phyloP scores from a whole-genome alignment of 768 basidiomycete species.

The Russula olivacea region DNA sequence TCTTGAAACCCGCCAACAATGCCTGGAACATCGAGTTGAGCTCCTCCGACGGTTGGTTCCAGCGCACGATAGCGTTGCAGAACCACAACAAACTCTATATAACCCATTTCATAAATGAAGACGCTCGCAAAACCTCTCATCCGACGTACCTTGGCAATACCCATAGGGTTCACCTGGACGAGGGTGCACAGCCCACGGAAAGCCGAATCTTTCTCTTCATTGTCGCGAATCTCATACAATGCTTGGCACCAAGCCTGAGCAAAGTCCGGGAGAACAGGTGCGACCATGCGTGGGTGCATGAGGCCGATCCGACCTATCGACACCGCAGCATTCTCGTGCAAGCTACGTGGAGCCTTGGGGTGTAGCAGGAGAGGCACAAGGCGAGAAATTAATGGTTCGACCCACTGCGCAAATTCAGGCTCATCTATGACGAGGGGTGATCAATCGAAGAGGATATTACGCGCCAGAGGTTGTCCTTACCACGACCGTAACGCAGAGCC shows the following conservation, averaged over 20 bases:
- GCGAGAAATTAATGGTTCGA: constrained; percentile 76
- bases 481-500: constrained; percentile 82
- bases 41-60: constrained; percentile 88
- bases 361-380: constrained; percentile 91
- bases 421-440: constrained; percentile 45
- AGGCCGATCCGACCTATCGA: constrained; percentile 95
- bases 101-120: constrained; percentile 30
- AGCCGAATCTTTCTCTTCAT: constrained; percentile 98
- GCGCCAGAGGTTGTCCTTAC: constrained; percentile 37
- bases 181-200: constrained; percentile 96
- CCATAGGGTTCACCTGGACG: constrained; percentile 89
- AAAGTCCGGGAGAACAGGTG: constrained; percentile 84
- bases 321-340: constrained; percentile 97
- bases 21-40: constrained; percentile 92
- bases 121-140: not conserved
- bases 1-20: constrained; percentile 84
- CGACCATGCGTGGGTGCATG: constrained; percentile 84
- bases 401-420: constrained; percentile 87
- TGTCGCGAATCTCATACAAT: constrained; percentile 96
- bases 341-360: constrained; percentile 85
- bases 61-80: constrained; percentile 95
- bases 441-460: not conserved
- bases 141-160: constrained; percentile 76
- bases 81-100: constrained; percentile 89
- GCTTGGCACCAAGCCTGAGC: constrained; percentile 97